Evolutionary conservation across 805 yeast genomes (phyloP), one percentile per base, ranked within the genome.

Genomic region (Alloascoidea africana): DNA sequence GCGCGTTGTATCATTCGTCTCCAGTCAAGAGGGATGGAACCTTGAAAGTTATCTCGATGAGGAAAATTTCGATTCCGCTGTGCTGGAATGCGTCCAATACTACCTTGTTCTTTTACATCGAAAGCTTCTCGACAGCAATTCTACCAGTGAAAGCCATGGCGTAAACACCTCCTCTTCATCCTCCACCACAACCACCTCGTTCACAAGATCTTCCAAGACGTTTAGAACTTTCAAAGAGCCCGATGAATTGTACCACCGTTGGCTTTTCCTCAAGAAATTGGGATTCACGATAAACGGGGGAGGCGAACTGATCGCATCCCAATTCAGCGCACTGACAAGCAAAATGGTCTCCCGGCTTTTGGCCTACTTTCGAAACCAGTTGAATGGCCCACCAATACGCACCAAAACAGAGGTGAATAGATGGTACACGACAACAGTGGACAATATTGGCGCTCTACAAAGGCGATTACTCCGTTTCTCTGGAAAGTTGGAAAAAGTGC

Each of bases 201-300:
- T n/a, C n/a, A n/a, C n/a, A n/a, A n/a, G n/a, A n/a, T n/a, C n/a
- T n/a, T n/a, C 65, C 3, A 62, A 64, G 32, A 70, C 79, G 11
- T 82, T 83, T 59, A 70, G 86, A 46, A 81, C 94, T 0, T 84
- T 83, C 55, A 84, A 84, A 49, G 96, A 84, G 49, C 87, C 95
- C 1, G 98, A 89, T 46, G 86, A 81, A 50, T 61, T 91, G 36
- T 93, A 85, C 49, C 71, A 66, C 38, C 82, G 82, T 34, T 91
- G 94, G 87, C 66, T 68, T 18, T 76, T 78, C 46, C 62, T 91
- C 45, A 81, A 72, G 46, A 75, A 76, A 46, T 66, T 84, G 27
- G 96, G 96, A 11, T 71, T 68, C 42, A 77, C 69, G 46, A 68
- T 91, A 18, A 86, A 81, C 33, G 81, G 84, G 4, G 89, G 93